Conservation (phyloP, 768 basidiomycete genomes). For the Hypholoma fasciculare region DNA sequence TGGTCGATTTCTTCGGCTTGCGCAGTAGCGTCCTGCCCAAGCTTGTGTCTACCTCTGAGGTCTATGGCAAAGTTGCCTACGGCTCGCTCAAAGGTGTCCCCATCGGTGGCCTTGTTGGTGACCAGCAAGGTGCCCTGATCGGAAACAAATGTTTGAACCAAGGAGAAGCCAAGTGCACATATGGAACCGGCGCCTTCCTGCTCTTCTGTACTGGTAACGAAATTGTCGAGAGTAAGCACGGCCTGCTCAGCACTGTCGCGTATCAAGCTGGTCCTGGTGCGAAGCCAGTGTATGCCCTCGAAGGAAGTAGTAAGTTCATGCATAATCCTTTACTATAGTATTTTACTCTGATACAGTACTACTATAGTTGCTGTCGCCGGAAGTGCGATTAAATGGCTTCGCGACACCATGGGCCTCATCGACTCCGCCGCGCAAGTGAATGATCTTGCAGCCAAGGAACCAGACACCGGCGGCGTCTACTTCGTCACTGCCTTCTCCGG, state of each 20-base stretch:
- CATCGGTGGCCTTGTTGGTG: conserved; percentile 94
- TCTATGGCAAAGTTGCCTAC: conserved; percentile 76
- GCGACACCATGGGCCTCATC: conserved; percentile 89
- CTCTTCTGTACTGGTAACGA: conserved; percentile 92
- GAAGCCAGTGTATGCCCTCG: conserved; percentile 89
- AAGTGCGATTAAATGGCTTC: conserved; percentile 94
- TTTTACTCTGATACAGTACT: neutral
- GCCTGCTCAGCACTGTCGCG: conserved; percentile 90
- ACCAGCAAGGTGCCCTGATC: conserved; percentile 95
- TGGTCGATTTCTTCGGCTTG: conserved; percentile 87
- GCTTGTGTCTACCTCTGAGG: conserved; percentile 89
- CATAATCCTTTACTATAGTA: neutral
- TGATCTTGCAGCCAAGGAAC: conserved; percentile 71
- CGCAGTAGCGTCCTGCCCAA: conserved; percentile 77
- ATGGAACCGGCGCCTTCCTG: conserved; percentile 96
- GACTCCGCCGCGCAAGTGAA: conserved; percentile 82
- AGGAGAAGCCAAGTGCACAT: conserved; percentile 98
- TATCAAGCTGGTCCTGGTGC: conserved; percentile 82
- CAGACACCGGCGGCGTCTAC: conserved; percentile 86
- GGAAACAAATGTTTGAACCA: conserved; percentile 93
- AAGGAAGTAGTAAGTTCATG: conserved; percentile 80
- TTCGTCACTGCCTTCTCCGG: conserved; percentile 98
- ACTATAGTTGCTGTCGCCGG: conserved; percentile 86
- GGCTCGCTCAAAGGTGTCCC: conserved; percentile 74
- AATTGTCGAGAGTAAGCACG: conserved; percentile 82